These are phyloP conservation scores for Globisporangium acanthophoron DNA, from an alignment of 352 stramenopile species.

Conservation along the genomic window DNA sequence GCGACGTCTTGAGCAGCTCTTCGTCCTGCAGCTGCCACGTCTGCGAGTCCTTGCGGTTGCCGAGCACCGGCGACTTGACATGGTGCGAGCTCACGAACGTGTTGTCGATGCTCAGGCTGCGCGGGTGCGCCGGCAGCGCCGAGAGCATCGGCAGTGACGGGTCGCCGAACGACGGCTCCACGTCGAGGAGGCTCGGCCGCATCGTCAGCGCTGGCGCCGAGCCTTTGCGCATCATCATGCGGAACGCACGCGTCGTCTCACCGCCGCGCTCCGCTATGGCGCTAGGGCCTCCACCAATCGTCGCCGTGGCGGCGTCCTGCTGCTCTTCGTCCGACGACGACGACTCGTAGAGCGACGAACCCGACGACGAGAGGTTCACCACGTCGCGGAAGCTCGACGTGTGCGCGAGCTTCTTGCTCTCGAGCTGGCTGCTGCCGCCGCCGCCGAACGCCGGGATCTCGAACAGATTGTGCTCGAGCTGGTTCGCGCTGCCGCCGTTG, in stretches of 20 bases:
- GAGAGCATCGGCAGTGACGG: conserved; percentile 41
- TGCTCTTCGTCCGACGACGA: conserved; percentile 38
- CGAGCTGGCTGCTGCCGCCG: conserved; percentile 9
- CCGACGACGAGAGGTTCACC: conserved; percentile 42
- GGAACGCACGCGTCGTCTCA: conserved; percentile 2
- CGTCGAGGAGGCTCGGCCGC: conserved; percentile 13
- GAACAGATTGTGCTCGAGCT: conserved; percentile 13
- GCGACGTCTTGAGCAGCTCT: conserved; percentile 50
- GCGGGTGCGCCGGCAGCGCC: conserved; percentile 28
- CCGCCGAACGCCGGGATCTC: conserved; percentile 18
- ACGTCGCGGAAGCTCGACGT: conserved; percentile 39
- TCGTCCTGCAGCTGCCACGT: conserved; percentile 71
- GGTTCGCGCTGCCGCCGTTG: conserved; percentile 17
- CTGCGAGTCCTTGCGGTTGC: conserved; percentile 52
- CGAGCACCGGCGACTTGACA: conserved; percentile 54
- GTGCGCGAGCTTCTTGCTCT: conserved; percentile 23
- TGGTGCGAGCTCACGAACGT: conserved; percentile 19
- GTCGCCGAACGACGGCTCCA: conserved; percentile 44
- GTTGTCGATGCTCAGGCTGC: conserved; percentile 44
- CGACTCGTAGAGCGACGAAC: conserved; percentile 50
- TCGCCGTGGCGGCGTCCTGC: conserved; percentile 8
- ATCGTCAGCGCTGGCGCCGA: conserved; percentile 13
- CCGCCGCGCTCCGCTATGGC: neutral
- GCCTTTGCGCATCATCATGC: conserved; percentile 20
- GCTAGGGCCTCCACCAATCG: neutral